Evolutionary conservation across 192 early-diverging fungal species (phyloP), one percentile per base, ranked within the genome.

Genomic region (Linnemannia elongata): DNA sequence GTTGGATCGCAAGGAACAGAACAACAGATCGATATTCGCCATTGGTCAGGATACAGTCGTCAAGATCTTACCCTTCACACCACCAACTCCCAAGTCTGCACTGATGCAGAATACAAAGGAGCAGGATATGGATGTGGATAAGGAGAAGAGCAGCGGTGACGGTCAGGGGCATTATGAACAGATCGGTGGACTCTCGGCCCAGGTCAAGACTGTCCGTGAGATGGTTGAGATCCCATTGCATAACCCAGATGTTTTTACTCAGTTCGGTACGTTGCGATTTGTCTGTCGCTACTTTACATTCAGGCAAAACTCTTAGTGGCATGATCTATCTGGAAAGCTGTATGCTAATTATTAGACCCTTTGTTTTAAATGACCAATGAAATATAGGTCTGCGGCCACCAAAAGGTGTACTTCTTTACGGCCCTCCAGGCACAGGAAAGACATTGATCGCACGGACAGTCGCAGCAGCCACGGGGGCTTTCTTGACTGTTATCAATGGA

Each of bases 361-460:
- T 33, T n/a, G n/a, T 1, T 66, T 33, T 4, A 38, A 24, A 49
- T 38, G 71, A 38, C 1, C 15, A 27, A 68, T 38, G 20, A 24
- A 24, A 2, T 38, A 7, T 77, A 94, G 94, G 95, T 2, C 91
- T 99, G 15, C 90, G 91, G 68, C 97, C 97, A n/a, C 98, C 99
- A 22, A 95, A 96, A 55, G 98, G 98, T 20, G 91, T 98, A 0
- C 88, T 99, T n/a, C 84, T 99, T 10, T 95, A 92, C 88, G 98
- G 98, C 0, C 97, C 97, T 47, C 97, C 97, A 38, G 98, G 98
- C 12, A 98, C 98, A 10, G 98, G 98, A n/a, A 99, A 99, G 87
- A 99, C 98, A 13, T 90, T 99, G 39, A 93, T 99, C 60, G 98
- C 97, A 0, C 91, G 97, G n/a, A 94, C 96, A 18, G 95, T 98